These are phyloP conservation scores for Raffaelea albimanens DNA, from an alignment of 2,329 filamentous ascomycete species.

Conservation along the genomic window DNA sequence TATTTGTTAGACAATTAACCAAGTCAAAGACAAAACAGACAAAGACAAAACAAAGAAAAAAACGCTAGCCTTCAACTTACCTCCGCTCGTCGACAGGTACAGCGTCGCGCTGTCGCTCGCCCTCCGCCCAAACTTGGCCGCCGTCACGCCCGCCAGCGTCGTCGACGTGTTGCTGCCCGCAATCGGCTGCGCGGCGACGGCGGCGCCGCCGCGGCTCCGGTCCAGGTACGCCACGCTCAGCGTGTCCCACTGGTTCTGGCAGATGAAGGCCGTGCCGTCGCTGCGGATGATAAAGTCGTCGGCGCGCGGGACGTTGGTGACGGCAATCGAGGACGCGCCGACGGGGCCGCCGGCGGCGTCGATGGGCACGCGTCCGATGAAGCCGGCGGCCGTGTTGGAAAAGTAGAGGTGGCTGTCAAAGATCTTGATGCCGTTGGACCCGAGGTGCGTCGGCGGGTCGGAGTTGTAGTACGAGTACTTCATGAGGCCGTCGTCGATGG, in stretches of 20 bases:
- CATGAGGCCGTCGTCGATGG: slow-evolving; percentile 17
- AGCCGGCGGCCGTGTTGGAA: slow-evolving; percentile 16
- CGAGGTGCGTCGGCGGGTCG: slow-evolving; percentile 4
- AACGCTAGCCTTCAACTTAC: no score
- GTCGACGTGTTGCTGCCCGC: slow-evolving; percentile 4
- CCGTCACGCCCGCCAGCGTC: slow-evolving; percentile 1
- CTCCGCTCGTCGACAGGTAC: slow-evolving; percentile 4
- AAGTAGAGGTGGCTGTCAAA: slow-evolving; percentile 15
- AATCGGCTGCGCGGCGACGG: neutral
- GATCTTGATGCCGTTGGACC: slow-evolving; percentile 19
- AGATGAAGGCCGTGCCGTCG: slow-evolving; percentile 13
- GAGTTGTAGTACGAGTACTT: neutral
- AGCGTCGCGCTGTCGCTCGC: neutral
- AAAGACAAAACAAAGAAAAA: slow-evolving; percentile 30
- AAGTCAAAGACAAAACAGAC: slow-evolving; percentile 28
- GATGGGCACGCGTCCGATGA: slow-evolving; percentile 14
- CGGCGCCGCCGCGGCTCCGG: slow-evolving; percentile 9
- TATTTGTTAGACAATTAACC: slow-evolving; percentile 27
- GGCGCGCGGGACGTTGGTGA: slow-evolving; percentile 8
- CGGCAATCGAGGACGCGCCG: slow-evolving; percentile 9
- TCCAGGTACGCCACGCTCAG: slow-evolving; percentile 12
- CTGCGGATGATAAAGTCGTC: slow-evolving; percentile 16
- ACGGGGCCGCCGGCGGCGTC: slow-evolving; percentile 6
- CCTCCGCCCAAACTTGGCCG: slow-evolving; percentile 4
- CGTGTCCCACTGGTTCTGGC: slow-evolving; percentile 7